phyloP scores from a whole-genome alignment of 1,284 basidiomycete species.

The Pascua guehoae region DNA sequence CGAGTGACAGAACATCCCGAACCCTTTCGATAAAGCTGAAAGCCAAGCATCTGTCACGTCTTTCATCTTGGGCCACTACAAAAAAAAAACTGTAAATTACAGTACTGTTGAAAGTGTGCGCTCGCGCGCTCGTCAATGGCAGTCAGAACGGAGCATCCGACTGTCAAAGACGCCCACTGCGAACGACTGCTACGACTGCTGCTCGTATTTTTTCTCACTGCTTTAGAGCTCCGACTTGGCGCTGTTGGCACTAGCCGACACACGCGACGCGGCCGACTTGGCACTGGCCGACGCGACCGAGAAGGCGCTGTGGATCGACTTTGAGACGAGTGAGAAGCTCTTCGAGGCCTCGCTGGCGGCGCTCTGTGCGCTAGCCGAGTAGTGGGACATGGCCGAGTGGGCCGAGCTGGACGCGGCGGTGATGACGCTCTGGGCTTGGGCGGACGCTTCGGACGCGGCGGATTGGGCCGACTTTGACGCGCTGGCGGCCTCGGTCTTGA shows the following conservation, averaged over 20 bases:
- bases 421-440: constrained; percentile 47
- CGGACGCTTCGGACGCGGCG: constrained; percentile 35
- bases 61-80: too few relatives aligned
- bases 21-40: too few relatives aligned
- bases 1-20: too few relatives aligned
- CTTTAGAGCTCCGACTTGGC: constrained; percentile 8
- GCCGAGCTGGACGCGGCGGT: constrained; percentile 33
- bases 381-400: constrained; percentile 30
- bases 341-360: constrained; percentile 24
- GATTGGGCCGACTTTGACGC: constrained; percentile 46
- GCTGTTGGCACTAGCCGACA: not conserved
- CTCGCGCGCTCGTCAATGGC: too few relatives aligned
- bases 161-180: too few relatives aligned
- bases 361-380: constrained; percentile 32
- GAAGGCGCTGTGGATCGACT: constrained; percentile 22
- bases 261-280: constrained; percentile 19
- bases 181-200: too few relatives aligned
- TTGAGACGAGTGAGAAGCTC: constrained; percentile 23
- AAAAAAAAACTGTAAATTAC: too few relatives aligned
- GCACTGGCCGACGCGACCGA: constrained; percentile 35
- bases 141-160: too few relatives aligned
- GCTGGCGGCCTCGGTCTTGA: constrained; percentile 39
- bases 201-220: too few relatives aligned
- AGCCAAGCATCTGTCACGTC: too few relatives aligned
- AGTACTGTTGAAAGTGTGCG: too few relatives aligned